A percentile compares a stretch with the other conserved stretches of the same genome.
phyloP scores from a whole-genome alignment of 208 protist genomes.

The Leishmania arabica region DNA sequence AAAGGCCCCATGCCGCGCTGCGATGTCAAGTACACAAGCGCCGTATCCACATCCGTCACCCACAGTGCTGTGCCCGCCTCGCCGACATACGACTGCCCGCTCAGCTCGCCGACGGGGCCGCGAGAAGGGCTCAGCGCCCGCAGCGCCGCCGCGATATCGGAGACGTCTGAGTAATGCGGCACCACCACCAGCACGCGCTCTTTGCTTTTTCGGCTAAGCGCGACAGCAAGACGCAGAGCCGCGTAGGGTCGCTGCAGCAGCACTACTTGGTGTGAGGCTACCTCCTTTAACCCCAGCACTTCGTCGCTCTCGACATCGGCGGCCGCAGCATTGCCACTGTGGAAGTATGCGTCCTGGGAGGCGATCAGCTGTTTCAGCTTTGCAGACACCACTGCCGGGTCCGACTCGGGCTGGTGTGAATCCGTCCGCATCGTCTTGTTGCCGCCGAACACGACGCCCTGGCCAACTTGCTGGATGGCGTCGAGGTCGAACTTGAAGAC shows the following conservation, averaged over 20 bases:
- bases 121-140: slow-evolving; percentile 26
- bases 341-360: slow-evolving; percentile 22
- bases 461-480: slow-evolving; percentile 79
- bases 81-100: slow-evolving; percentile 59
- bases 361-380: slow-evolving; percentile 48
- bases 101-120: slow-evolving; percentile 61
- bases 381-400: slow-evolving; percentile 36
- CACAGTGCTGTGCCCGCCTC: slow-evolving; percentile 49
- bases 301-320: slow-evolving; percentile 1
- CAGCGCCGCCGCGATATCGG: slow-evolving; percentile 46
- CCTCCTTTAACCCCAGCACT: slow-evolving; percentile 29
- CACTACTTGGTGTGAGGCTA: slow-evolving; percentile 44
- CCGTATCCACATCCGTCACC: slow-evolving; percentile 83
- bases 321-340: not conserved
- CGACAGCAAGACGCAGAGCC: slow-evolving; percentile 51
- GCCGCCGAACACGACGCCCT: slow-evolving; percentile 81
- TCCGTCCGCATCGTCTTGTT: slow-evolving; percentile 71
- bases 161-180: slow-evolving; percentile 75
- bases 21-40: slow-evolving; percentile 68
- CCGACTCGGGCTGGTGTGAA: slow-evolving; percentile 50
- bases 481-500: slow-evolving; percentile 88
- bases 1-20: slow-evolving; percentile 72
- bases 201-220: slow-evolving; percentile 26
- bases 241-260: slow-evolving; percentile 49
- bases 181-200: slow-evolving; percentile 84